Base-by-base conservation (phyloP, 192 early-diverging fungal genomes). In the Paraglomus brasilianum region DNA sequence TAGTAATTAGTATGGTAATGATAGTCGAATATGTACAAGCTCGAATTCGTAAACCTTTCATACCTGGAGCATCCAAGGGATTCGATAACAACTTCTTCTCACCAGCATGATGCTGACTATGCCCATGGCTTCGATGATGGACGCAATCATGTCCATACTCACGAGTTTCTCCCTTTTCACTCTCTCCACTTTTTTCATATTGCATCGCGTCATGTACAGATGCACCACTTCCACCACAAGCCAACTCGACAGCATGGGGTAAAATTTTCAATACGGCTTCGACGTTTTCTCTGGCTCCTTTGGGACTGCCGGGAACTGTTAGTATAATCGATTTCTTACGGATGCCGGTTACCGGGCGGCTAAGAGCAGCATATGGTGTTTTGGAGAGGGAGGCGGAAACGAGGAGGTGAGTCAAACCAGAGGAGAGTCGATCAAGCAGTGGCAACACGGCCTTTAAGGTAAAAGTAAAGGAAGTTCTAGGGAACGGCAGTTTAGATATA, bases 341-440 rank as follows among this genome's bases (percentile, higher is more conserved):
- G 5, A 92, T 79, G 0, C 91, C 91, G 21, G 84, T 83, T 0
- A 88, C 72, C 9, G 92, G 92, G 17, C 95, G 88, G 36, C 91
- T 91, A 46, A 98, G 81, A 4, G 94, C 92, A 0, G 96, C 96
- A 78, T 95, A 85, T 7, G 92, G 92, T 2, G 96, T 98, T 55
- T 90, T 92, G 11, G 66, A 63, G 38, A 98, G 76, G 5, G 92
- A 93, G 5, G 84, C 83, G 1, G 83, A 69, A 30, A 96, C 75
- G 84, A 98, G 89, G 1, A 92, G 77, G 14, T 87, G 88, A 0
- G 86, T 83, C 36, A 98, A 80, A n/a, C 93, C 91, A 1, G 89
- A 85, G 0, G 93, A 87, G 5, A 71, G 65, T 67, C 85, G 81
- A 15, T 86, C 82, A 39, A 95, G 81, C 49, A 95, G 69, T n/a